Percentiles rank a stretch among this genome's conserved stretches.
These are phyloP conservation scores for Pezicula radicicola DNA, from an alignment of 2,329 filamentous ascomycete species.

Conservation along the genomic window DNA sequence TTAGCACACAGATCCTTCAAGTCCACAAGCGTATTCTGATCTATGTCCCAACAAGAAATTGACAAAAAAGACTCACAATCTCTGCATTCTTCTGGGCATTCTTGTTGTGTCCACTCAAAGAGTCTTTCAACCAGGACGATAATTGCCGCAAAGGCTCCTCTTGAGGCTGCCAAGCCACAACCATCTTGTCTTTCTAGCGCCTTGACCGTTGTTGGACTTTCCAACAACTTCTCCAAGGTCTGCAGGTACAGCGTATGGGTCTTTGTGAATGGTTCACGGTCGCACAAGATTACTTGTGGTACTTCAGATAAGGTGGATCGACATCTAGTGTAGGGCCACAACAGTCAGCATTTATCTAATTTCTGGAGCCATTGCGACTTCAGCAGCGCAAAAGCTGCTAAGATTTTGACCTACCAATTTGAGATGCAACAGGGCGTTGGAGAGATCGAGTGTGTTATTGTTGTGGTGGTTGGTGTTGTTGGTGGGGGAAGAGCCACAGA, in stretches of 20 bases:
- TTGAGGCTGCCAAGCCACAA: constrained; percentile 91
- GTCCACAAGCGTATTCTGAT: not conserved
- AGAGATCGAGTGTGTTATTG: not conserved
- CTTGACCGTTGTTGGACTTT: constrained; percentile 10
- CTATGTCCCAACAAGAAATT: not conserved
- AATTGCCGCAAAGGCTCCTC: constrained; percentile 87
- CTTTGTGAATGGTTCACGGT: constrained; percentile 18
- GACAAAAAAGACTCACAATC: constrained; percentile 54
- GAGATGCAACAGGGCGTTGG: not conserved
- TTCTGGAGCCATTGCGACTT: not conserved
- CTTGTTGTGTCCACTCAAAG: constrained; percentile 79
- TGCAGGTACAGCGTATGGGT: constrained; percentile 24
- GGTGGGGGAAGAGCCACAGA: not conserved
- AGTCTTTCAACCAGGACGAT: constrained; percentile 85
- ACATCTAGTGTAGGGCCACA: constrained; percentile 19
- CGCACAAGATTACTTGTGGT: constrained; percentile 28
- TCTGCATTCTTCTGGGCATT: constrained; percentile 85
- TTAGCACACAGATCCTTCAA: constrained; percentile 6
- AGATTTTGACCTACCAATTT: not conserved
- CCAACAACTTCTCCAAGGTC: constrained; percentile 18
- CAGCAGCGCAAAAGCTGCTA: not conserved
- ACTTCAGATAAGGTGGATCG: constrained; percentile 22
- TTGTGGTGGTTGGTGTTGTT: not conserved
- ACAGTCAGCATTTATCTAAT: constrained; percentile 11
- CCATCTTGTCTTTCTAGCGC: constrained; percentile 15